A percentile compares a stretch with the other conserved stretches of the same genome.
These are phyloP conservation scores for Truncatella angustata DNA, from an alignment of 2,329 filamentous ascomycete genomes.

Conservation along the genomic window DNA sequence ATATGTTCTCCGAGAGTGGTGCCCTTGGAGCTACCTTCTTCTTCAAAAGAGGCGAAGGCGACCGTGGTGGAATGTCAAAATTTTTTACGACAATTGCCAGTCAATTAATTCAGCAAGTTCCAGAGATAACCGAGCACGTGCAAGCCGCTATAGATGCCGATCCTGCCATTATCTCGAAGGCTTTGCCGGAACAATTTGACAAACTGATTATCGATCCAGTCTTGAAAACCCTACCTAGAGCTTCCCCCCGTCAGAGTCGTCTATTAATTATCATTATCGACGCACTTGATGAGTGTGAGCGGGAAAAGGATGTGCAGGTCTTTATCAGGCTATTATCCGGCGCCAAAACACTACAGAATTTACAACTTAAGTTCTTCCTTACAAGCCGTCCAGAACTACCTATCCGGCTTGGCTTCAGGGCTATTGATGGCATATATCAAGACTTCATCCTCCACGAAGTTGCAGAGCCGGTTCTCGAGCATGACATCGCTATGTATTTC, in stretches of 20 bases:
- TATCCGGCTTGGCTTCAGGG: constrained; percentile 30
- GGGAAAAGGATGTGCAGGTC: constrained; percentile 22
- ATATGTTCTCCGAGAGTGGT: not conserved
- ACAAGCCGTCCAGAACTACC: constrained; percentile 39
- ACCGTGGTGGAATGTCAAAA: constrained; percentile 31
- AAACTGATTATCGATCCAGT: constrained; percentile 37
- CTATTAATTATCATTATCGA: constrained; percentile 27
- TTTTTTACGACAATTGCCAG: constrained; percentile 38
- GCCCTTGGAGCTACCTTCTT: constrained; percentile 34
- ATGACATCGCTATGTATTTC: constrained; percentile 34
- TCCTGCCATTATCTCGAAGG: constrained; percentile 25
- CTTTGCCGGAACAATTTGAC: constrained; percentile 36
- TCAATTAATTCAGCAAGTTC: constrained; percentile 27
- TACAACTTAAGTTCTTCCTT: constrained; percentile 31
- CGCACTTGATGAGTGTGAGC: constrained; percentile 33
- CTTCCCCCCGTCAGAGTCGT: not conserved
- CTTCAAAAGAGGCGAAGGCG: constrained; percentile 40
- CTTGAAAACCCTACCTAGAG: not conserved
- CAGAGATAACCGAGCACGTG: constrained; percentile 24
- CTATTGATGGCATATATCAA: constrained; percentile 22
- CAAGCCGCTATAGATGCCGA: constrained; percentile 28
- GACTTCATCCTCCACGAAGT: constrained; percentile 34
- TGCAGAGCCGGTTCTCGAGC: constrained; percentile 23
- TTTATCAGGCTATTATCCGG: constrained; percentile 26
- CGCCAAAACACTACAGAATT: constrained; percentile 10